These are phyloP conservation scores for Mangifera indica DNA, from an alignment of 345 rosid genomes.

Conservation along the genomic window DNA sequence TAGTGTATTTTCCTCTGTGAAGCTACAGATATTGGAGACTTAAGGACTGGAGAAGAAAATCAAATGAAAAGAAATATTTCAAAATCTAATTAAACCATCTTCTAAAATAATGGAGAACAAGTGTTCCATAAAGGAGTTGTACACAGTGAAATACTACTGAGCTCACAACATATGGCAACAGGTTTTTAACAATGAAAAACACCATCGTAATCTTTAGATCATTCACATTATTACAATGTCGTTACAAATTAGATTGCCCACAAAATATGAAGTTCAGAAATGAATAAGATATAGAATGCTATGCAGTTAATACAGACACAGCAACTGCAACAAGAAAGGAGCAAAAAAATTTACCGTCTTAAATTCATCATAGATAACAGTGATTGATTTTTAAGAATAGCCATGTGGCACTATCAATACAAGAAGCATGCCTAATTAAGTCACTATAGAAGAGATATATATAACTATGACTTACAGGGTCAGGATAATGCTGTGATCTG, in stretches of 20 bases:
- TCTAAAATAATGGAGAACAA: background rate
- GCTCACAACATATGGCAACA: background rate
- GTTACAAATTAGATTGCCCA: background rate
- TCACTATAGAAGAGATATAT: background rate
- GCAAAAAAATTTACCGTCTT: background rate
- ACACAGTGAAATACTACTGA: background rate
- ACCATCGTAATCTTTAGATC: background rate
- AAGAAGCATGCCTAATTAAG: background rate
- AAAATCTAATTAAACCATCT: background rate
- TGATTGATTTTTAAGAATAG: background rate
- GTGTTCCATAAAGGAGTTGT: background rate
- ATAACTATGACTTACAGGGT: slow-evolving; percentile 59
- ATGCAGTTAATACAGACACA: background rate
- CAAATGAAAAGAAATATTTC: background rate
- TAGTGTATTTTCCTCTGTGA: background rate
- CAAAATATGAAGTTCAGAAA: background rate
- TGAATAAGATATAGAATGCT: background rate
- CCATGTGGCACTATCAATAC: background rate
- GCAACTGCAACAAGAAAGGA: background rate
- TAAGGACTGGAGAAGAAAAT: background rate
- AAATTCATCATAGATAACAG: background rate
- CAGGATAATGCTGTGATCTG: slow-evolving; percentile 42
- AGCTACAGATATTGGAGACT: background rate
- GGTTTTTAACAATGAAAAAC: background rate
- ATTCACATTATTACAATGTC: background rate